A percentile compares a stretch with the other conserved stretches of the same genome.
These are phyloP conservation scores for Skeletonema potamos DNA, from an alignment of 108 stramenopile species.

Conservation along the genomic window DNA sequence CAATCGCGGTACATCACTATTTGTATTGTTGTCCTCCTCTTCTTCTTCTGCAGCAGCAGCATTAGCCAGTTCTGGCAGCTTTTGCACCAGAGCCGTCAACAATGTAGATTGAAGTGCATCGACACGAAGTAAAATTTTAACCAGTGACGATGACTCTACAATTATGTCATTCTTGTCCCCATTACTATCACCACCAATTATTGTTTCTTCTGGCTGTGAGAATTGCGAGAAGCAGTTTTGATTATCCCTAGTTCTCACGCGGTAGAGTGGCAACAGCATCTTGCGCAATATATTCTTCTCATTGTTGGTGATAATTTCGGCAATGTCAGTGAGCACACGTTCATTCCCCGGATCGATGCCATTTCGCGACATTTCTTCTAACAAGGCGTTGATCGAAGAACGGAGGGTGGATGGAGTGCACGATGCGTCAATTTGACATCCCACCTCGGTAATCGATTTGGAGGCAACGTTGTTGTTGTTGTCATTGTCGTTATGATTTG, in stretches of 20 bases:
- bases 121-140: slow-evolving; percentile 43
- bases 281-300: slow-evolving; percentile 3
- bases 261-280: slow-evolving; percentile 43
- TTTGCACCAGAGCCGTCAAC: slow-evolving; percentile 31
- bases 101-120: slow-evolving; percentile 47
- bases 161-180: neutral
- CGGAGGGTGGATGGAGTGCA: slow-evolving; percentile 18
- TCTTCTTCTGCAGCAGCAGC: slow-evolving; percentile 8
- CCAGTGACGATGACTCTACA: slow-evolving; percentile 39
- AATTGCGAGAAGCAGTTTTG: slow-evolving; percentile 27
- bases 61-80: slow-evolving; percentile 32
- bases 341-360: slow-evolving; percentile 32
- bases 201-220: slow-evolving; percentile 10
- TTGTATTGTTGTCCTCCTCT: neutral
- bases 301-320: neutral
- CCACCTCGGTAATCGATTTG: neutral
- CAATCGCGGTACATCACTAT: slow-evolving; percentile 40
- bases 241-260: slow-evolving; percentile 7
- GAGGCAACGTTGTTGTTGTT: slow-evolving; percentile 3
- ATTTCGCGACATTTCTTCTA: slow-evolving; percentile 25
- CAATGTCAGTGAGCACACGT: slow-evolving; percentile 18
- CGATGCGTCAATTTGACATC: slow-evolving; percentile 25
- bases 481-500: neutral
- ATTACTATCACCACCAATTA: neutral
- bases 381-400: slow-evolving; percentile 16